Conservation (phyloP, 352 stramenopile genomes). For the Thalassiosira delicatula region DNA sequence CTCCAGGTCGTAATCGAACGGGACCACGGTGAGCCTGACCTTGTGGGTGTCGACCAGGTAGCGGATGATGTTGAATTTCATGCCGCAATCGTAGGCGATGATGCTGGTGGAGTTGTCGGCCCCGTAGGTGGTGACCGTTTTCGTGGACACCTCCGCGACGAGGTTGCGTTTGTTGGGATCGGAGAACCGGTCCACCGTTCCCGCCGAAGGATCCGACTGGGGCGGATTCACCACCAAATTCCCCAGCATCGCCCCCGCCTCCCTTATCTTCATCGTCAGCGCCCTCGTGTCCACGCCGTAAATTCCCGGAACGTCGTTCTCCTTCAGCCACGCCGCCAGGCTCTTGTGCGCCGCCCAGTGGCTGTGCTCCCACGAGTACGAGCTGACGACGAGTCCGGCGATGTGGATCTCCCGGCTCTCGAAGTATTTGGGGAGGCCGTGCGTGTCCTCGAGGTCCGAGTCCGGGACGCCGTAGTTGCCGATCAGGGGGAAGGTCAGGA, state of each 20-base stretch:
- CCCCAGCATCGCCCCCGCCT: conserved; percentile 92
- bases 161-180: conserved; percentile 95
- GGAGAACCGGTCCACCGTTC: conserved; percentile 83
- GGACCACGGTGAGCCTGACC: conserved; percentile 93
- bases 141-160: conserved; percentile 94
- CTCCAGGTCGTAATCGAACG: conserved; percentile 95
- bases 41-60: conserved; percentile 90
- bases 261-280: conserved; percentile 98
- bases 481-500: conserved; percentile 96
- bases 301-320: conserved; percentile 93
- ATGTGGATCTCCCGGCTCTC: conserved; percentile 96
- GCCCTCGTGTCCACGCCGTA: conserved; percentile 97
- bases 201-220: conserved; percentile 24
- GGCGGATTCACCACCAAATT: conserved; percentile 90
- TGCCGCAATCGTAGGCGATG: conserved; percentile 96
- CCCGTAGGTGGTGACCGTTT: conserved; percentile 90
- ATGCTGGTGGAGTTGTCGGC: conserved; percentile 89
- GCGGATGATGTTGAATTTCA: conserved; percentile 99
- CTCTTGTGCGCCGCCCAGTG: conserved; percentile 90
- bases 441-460: conserved; percentile 88
- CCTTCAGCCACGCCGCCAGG: conserved; percentile 86
- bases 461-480: conserved; percentile 98
- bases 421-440: conserved; percentile 94
- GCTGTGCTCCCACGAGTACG: conserved; percentile 96
- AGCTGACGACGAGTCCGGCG: conserved; percentile 94